These are phyloP conservation scores for Paragyromitra xinjiangensis DNA, from an alignment of 495 filamentous ascomycete genomes.

Conservation along the genomic window DNA sequence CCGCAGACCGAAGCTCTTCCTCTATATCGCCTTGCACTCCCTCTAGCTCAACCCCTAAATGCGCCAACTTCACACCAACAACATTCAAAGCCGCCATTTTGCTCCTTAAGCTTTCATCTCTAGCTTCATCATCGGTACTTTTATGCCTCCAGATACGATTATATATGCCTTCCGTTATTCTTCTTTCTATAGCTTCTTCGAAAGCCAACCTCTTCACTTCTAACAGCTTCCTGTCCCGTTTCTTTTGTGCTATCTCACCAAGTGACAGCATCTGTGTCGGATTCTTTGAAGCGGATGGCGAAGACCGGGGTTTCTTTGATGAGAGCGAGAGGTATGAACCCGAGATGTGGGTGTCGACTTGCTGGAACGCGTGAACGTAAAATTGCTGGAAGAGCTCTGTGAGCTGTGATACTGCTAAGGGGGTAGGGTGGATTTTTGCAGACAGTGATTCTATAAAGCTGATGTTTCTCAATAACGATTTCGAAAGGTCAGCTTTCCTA, in stretches of 20 bases:
- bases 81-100: slow-evolving; percentile 90
- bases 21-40: slow-evolving; percentile 53
- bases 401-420: slow-evolving; percentile 83
- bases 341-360: slow-evolving; percentile 88
- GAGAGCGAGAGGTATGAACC: slow-evolving; percentile 54
- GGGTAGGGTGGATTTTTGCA: slow-evolving; percentile 84
- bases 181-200: slow-evolving; percentile 91
- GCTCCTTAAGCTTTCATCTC: slow-evolving; percentile 93
- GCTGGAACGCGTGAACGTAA: slow-evolving; percentile 80
- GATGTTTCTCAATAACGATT: slow-evolving; percentile 45
- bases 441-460: slow-evolving; percentile 92
- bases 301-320: slow-evolving; percentile 54
- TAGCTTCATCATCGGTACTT: slow-evolving; percentile 90
- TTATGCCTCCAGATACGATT: slow-evolving; percentile 88
- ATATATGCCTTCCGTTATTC: slow-evolving; percentile 87
- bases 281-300: slow-evolving; percentile 63
- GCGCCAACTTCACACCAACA: slow-evolving; percentile 85
- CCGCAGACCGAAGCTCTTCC: slow-evolving; percentile 70
- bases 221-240: slow-evolving; percentile 77
- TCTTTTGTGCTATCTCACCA: slow-evolving; percentile 79
- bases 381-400: slow-evolving; percentile 94
- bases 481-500: slow-evolving; percentile 13
- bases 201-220: slow-evolving; percentile 77
- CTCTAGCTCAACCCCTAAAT: slow-evolving; percentile 81
- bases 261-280: slow-evolving; percentile 85